Evolutionary conservation across 2,329 filamentous ascomycete species (phyloP), one percentile per base, ranked within the genome.

Genomic region (Sporothrix globosa): DNA sequence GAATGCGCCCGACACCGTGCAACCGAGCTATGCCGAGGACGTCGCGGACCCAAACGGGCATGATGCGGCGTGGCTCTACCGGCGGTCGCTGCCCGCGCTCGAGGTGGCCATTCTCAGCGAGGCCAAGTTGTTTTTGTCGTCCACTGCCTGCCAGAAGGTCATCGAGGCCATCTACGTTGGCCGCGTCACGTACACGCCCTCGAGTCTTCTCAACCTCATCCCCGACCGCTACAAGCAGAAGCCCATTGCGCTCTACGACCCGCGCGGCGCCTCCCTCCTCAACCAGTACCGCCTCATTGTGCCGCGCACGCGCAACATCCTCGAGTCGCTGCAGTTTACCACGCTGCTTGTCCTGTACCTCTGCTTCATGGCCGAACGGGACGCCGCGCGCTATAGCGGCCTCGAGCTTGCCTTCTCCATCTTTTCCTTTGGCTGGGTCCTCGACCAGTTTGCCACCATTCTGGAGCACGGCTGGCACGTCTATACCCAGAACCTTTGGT

Each of bases 231-330:
- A 96, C 83, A 96, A 96, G 80, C 87, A 91, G 76, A 91, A 91
- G 74, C 91, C 91, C 2, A 94, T 96, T 69, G 90, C 91, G 9
- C 82, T 96, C 0, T 96, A 96, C 78, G 90, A 94, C 76, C 92
- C 92, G 1, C 83, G 90, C 19, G 87, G 89, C 73, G 91, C 90
- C 5, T 91, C 91, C 1, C 77, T 94, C 34, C 84, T 96, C 27
- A 95, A 96, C 76, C 92, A 96, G 77, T 96, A 96, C 76, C 90
- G 92, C 1, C 85, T 96, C 9, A 91, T 93, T 73, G 92, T 96
- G 10, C 92, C 92, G 13, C 85, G 92, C 17, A 95, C 90, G 0
- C 84, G 92, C 70, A 94, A 91, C 76, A 81, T 91, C 39, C 84
- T 96, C 69, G 92, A 96, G 79, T 85, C 91, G 1, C 82, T 86